Evolutionary conservation across 2,329 filamentous ascomycete species (phyloP).

Genomic region (Cladosporium sp.): DNA sequence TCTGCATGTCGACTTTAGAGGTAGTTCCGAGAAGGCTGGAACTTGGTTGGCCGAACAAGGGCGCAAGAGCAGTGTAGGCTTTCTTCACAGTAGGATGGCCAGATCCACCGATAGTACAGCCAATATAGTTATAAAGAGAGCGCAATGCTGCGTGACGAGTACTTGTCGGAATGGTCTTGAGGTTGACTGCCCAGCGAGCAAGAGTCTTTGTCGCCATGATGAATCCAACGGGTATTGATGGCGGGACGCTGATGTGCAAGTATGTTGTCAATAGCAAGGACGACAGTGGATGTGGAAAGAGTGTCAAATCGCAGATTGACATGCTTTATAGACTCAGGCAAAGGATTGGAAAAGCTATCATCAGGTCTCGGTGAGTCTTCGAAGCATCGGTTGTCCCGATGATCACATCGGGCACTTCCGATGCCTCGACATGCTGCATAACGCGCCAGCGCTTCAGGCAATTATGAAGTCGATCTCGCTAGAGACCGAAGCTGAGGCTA

Average conservation of each 20-base stretch:
- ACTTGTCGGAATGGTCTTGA: slow-evolving; percentile 46
- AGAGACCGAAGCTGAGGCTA: not conserved
- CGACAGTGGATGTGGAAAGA: not conserved
- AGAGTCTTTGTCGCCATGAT: slow-evolving; percentile 51
- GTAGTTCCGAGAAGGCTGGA: slow-evolving; percentile 41
- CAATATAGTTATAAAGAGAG: slow-evolving; percentile 58
- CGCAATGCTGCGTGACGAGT: slow-evolving; percentile 50
- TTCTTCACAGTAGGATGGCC: slow-evolving; percentile 48
- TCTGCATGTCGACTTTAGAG: slow-evolving; percentile 47
- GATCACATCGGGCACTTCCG: not conserved
- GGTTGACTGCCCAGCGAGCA: slow-evolving; percentile 50
- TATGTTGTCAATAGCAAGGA: not conserved
- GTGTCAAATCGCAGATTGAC: not conserved
- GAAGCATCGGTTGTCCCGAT: not conserved
- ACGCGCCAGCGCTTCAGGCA: not conserved
- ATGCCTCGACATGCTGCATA: not conserved
- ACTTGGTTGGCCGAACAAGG: slow-evolving; percentile 43
- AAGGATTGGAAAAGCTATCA: not conserved
- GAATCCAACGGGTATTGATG: not conserved
- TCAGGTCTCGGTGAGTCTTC: not conserved
- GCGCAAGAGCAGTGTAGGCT: slow-evolving; percentile 40
- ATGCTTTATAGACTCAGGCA: not conserved
- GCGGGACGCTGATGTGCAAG: not conserved
- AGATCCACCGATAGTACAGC: slow-evolving; percentile 56
- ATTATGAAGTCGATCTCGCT: not conserved